phyloP scores from a whole-genome alignment of 179 eudicot genomes.

The Nepenthes alata region DNA sequence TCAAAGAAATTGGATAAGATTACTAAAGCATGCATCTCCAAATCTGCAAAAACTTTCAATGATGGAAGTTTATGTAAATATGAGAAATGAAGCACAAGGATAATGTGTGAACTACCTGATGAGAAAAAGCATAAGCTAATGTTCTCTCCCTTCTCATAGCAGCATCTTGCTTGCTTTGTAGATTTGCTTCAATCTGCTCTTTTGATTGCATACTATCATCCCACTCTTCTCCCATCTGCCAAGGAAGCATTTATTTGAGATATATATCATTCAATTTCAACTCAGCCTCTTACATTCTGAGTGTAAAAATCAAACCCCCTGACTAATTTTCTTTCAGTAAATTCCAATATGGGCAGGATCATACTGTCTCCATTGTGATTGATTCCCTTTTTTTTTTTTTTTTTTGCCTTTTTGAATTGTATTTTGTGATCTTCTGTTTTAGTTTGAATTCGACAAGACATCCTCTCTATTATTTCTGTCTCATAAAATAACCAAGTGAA shows the following conservation, averaged over 20 bases:
- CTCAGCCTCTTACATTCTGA: not conserved
- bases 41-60: not conserved
- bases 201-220: conserved; percentile 66
- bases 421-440: too few relatives aligned
- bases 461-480: too few relatives aligned
- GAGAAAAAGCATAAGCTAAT: conserved; percentile 80
- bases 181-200: conserved; percentile 68
- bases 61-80: too few relatives aligned
- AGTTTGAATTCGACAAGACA: too few relatives aligned
- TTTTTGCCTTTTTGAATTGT: too few relatives aligned
- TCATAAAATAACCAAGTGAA: too few relatives aligned
- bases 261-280: not conserved
- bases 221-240: conserved; percentile 69
- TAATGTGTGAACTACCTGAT: conserved; percentile 29
- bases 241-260: not conserved
- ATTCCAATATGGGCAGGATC: too few relatives aligned
- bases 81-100: not conserved
- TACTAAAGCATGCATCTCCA: not conserved
- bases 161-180: conserved; percentile 76
- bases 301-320: not conserved
- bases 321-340: too few relatives aligned
- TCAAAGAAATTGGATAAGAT: not conserved
- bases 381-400: too few relatives aligned
- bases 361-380: too few relatives aligned
- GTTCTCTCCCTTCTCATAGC: conserved; percentile 90